A percentile compares a stretch with the other conserved stretches of the same genome.
Conservation (phyloP, 2,329 filamentous ascomycete species). For the Pyrenophora teres region DNA sequence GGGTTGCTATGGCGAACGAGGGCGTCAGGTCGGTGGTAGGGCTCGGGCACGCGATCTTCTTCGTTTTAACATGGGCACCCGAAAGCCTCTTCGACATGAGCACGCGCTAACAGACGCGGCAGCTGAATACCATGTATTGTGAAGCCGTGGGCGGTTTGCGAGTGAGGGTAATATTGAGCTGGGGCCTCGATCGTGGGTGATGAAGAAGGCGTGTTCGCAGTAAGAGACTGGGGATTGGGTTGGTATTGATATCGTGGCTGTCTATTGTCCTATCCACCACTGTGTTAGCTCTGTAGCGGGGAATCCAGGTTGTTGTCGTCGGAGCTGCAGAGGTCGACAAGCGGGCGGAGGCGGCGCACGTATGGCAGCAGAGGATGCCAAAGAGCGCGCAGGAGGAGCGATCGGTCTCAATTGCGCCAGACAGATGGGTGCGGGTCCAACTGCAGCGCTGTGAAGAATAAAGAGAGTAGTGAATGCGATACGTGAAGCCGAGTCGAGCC, state of each 20-base stretch:
- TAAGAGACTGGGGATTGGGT: conserved; percentile 8
- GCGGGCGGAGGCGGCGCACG: conserved; percentile 36
- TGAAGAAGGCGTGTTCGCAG: conserved; percentile 10
- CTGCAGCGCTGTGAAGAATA: conserved; percentile 45
- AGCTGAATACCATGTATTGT: conserved; percentile 36
- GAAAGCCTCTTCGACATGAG: conserved; percentile 40
- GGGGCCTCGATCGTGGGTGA: conserved; percentile 23
- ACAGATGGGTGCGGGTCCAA: conserved; percentile 28
- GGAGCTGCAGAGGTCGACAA: conserved; percentile 26
- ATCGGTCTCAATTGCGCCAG: conserved; percentile 41
- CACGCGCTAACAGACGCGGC: conserved; percentile 35
- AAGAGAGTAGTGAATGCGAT: conserved; percentile 44
- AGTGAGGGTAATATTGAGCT: conserved; percentile 20
- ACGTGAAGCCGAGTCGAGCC: conserved; percentile 21
- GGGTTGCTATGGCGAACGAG: conserved; percentile 26
- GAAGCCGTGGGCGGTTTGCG: conserved; percentile 12
- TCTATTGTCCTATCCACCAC: conserved; percentile 13
- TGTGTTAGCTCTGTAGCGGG: conserved; percentile 30
- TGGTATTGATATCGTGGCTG: conserved; percentile 27
- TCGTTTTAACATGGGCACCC: conserved; percentile 56
- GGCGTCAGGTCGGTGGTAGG: conserved; percentile 50
- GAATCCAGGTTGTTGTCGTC: conserved; percentile 21
- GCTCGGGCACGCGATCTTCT: conserved; percentile 53
- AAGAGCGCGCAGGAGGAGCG: conserved; percentile 31
- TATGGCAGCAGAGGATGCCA: conserved; percentile 28